Evolutionary conservation across 805 yeast genomes (phyloP).

Genomic region (Zygotorulaspora danielsina): DNA sequence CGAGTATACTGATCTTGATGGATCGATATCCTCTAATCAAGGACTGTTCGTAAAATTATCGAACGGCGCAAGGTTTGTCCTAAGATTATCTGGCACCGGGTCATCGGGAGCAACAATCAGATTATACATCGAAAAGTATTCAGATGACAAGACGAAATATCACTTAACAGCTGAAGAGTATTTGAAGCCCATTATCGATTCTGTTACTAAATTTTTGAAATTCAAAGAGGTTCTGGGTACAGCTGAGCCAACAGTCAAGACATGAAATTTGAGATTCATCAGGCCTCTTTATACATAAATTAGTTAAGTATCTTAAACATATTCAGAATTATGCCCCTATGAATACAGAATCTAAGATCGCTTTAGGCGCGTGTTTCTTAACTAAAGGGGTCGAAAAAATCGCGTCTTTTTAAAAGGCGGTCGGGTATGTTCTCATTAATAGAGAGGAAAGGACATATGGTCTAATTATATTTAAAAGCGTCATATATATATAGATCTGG

Average conservation of each 20-base stretch:
- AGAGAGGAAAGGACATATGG: too few species aligned
- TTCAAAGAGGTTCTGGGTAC: slow-evolving; percentile 73
- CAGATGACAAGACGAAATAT: slow-evolving; percentile 51
- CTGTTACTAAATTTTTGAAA: slow-evolving; percentile 63
- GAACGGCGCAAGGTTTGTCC: slow-evolving; percentile 79
- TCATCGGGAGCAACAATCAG: slow-evolving; percentile 97
- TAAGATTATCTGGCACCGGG: slow-evolving; percentile 94
- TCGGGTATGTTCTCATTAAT: too few species aligned
- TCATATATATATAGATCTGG: too few species aligned
- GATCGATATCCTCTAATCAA: slow-evolving; percentile 81
- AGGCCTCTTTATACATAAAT: background rate
- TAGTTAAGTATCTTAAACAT: background rate
- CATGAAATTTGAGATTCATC: slow-evolving; percentile 38
- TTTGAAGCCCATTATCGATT: slow-evolving; percentile 56
- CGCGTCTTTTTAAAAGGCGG: slow-evolving; percentile 1
- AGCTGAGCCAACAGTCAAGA: slow-evolving; percentile 83
- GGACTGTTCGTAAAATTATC: slow-evolving; percentile 80
- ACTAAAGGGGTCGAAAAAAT: background rate
- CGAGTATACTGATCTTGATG: slow-evolving; percentile 90
- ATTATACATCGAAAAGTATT: slow-evolving; percentile 82
- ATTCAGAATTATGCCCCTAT: too few species aligned
- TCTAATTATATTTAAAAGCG: too few species aligned
- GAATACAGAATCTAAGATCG: too few species aligned
- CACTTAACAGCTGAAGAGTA: slow-evolving; percentile 58
- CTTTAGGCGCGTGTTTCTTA: too few species aligned